Conservation (phyloP, 768 basidiomycete species). For the Leucocoprinus birnbaumii region DNA sequence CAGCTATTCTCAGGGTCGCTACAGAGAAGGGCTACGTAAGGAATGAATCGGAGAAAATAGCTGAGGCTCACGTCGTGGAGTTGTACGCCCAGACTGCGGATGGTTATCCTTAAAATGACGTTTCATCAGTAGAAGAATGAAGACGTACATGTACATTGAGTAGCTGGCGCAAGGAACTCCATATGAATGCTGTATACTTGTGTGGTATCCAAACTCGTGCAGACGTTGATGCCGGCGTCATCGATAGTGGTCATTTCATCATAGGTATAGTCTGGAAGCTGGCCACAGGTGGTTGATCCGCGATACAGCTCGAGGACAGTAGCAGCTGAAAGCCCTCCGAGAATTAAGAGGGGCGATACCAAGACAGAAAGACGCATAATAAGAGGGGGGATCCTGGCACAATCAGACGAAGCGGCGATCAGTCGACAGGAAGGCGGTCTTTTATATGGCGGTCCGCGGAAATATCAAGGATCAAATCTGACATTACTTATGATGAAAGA, state of each 20-base stretch:
- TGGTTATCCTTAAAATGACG: neutral
- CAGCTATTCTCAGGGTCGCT: neutral
- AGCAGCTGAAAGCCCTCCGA: neutral
- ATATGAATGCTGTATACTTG: slow-evolving; percentile 4
- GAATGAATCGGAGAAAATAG: neutral
- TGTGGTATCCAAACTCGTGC: neutral
- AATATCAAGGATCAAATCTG: no score
- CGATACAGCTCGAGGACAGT: neutral
- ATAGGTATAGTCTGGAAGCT: neutral
- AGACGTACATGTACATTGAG: neutral
- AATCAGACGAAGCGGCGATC: no score
- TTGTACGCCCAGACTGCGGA: neutral
- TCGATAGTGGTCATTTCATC: neutral
- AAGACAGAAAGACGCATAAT: neutral
- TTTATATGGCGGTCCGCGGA: no score
- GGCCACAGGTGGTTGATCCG: neutral
- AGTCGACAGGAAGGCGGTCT: no score
- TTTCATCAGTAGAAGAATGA: no score
- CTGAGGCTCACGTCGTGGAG: neutral
- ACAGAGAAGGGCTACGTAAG: neutral
- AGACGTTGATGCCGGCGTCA: neutral
- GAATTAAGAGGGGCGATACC: neutral
- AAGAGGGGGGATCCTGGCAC: neutral
- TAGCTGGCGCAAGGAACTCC: slow-evolving; percentile 2
- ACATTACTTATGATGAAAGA: no score